Base-by-base conservation (phyloP, 2,329 filamentous ascomycete genomes). In the Ceratocystis huliohia region DNA sequence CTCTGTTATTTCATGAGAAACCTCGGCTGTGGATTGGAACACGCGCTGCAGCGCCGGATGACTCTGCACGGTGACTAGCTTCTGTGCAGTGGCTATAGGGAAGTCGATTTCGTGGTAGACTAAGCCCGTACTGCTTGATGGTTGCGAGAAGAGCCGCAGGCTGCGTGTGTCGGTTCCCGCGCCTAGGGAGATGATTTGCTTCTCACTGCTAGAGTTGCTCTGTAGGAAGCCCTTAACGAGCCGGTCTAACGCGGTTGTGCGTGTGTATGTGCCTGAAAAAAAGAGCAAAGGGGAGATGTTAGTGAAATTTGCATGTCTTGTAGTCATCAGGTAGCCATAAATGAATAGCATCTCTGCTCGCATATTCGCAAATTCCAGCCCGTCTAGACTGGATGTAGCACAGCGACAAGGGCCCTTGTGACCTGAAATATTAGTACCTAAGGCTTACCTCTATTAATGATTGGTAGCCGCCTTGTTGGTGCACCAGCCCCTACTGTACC, bases 71-170 rank as follows among this genome's bases (percentile, higher is more conserved):
- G 77, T 77, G 64, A 75, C 75, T 56, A 88, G 80, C 75, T 93
- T 96, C 53, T 81, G 80, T 2, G 78, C 73, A n/a, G 85, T 86
- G 65, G 92, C 91, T 25, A 82, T 76, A 0, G 88, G 81, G 72
- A 97, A 97, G 75, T 99, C 94, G 66, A 99, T 79, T 75, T 99
- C 94, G 74, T 97, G 92, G 74, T 97, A 99, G 67, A 88, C 74
- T 20, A 96, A 75, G 13, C 75, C 72, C 15, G 72, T 66, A 4
- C 72, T 44, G n/a, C 17, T 28, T 25, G 69, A 67, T 0, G 78
- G 74, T 17, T 77, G 74, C 7, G 82, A 76, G 68, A 89, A 81
- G 0, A 96, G 77, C 22, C 90, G 86, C 72, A 96, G 91, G 68
- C 86, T 88, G 17, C 94, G 84, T 5, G 94, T 97, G 74, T 99